Conservation (phyloP, 2,329 filamentous ascomycete genomes). For the Polychaeton citri region DNA sequence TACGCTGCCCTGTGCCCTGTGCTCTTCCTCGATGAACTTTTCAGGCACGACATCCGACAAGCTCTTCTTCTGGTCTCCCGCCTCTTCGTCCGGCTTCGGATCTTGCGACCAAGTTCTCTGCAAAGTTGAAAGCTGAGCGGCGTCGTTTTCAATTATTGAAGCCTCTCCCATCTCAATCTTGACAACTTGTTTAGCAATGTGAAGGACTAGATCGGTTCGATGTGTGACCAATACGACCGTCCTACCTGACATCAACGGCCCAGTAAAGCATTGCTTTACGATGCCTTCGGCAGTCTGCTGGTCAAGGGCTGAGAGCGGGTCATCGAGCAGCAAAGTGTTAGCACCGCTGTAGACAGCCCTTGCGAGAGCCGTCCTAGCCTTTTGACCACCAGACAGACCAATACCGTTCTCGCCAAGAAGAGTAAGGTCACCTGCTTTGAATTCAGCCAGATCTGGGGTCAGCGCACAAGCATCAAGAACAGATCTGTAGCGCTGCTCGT, state of each 20-base stretch:
- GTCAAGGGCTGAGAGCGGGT: conserved; percentile 35
- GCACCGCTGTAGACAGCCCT: conserved; percentile 33
- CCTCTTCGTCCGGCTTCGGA: conserved; percentile 11
- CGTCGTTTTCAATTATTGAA: conserved; percentile 11
- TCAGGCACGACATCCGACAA: conserved; percentile 45
- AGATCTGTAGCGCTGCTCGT: conserved; percentile 54
- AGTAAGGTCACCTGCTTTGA: conserved; percentile 50
- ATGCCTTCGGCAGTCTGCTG: conserved; percentile 52
- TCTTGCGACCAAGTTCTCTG: conserved; percentile 6
- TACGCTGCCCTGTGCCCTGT: conserved; percentile 61
- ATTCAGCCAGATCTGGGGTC: conserved; percentile 46
- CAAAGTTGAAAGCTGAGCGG: conserved; percentile 6
- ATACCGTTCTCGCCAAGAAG: conserved; percentile 34
- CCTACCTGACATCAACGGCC: conserved; percentile 40
- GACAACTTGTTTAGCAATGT: conserved; percentile 61
- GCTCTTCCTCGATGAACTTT: conserved; percentile 70
- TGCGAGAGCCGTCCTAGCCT: conserved; percentile 35
- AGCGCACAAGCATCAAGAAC: conserved; percentile 55
- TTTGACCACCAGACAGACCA: conserved; percentile 34
- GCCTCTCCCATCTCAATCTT: conserved; percentile 52
- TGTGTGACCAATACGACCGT: conserved; percentile 50
- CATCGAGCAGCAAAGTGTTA: conserved; percentile 33
- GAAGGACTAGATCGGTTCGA: conserved; percentile 55
- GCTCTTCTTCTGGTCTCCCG: conserved; percentile 25
- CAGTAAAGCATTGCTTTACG: conserved; percentile 43